Conservation (phyloP, 306 rosid genomes). For the Vigna trinervia region DNA sequence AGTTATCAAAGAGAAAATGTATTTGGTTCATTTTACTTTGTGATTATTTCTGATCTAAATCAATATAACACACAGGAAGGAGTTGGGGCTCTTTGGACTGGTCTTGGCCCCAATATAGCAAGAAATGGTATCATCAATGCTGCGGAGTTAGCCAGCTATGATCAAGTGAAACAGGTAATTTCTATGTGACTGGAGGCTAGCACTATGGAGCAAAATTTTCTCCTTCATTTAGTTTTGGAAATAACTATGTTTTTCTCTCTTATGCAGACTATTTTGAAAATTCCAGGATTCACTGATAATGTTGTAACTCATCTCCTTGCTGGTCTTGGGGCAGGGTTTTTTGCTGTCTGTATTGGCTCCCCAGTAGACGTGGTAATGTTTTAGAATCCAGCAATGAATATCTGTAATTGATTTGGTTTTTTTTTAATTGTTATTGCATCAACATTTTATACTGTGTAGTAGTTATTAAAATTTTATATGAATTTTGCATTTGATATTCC, state of each 20-base stretch:
- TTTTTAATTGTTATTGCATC: not conserved
- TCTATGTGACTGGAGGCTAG: not conserved
- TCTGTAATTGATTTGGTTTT: not conserved
- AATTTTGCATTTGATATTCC: not conserved
- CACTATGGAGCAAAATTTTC: conserved; percentile 31
- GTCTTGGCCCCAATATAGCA: conserved; percentile 94
- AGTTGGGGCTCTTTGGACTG: conserved; percentile 92
- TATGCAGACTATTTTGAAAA: conserved; percentile 88
- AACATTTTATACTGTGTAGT: not conserved
- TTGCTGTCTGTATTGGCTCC: conserved; percentile 97
- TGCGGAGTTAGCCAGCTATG: conserved; percentile 97
- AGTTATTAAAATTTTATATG: conserved; percentile 3
- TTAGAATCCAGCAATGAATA: not conserved
- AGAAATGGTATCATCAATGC: conserved; percentile 97
- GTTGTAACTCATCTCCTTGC: conserved; percentile 89
- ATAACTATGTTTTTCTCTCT: conserved; percentile 25
- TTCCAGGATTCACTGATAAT: conserved; percentile 96
- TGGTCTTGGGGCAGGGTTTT: conserved; percentile 97
- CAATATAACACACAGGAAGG: conserved; percentile 68
- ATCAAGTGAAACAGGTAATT: conserved; percentile 92
- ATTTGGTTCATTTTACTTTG: conserved; percentile 12
- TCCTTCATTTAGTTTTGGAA: conserved; percentile 11
- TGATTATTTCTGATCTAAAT: conserved; percentile 20
- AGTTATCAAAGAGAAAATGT: conserved; percentile 8
- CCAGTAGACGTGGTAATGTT: conserved; percentile 96